phyloP scores from a whole-genome alignment of 495 filamentous ascomycete species.

The Evansstolkia leycettana region DNA sequence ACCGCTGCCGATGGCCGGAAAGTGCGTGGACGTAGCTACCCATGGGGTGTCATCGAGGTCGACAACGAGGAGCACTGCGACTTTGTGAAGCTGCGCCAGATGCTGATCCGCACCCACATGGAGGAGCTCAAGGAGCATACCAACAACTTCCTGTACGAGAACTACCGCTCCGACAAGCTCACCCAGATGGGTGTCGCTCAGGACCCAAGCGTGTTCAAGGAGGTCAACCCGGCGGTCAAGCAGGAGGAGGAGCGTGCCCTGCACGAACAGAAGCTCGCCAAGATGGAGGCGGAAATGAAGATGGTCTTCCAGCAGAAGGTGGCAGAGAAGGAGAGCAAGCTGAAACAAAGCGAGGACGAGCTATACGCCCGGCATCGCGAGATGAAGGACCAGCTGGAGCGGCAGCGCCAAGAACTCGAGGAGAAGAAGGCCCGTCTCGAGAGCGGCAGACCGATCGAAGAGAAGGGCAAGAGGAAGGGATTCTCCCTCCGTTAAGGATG shows the following conservation, averaged over 20 bases:
- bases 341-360: constrained; percentile 98
- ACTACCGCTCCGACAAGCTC: constrained; percentile 98
- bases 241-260: constrained; percentile 96
- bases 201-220: constrained; percentile 98
- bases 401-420: constrained; percentile 85
- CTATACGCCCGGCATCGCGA: constrained; percentile 93
- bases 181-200: constrained; percentile 96
- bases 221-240: constrained; percentile 99
- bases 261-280: constrained; percentile 98
- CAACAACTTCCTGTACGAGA: constrained; percentile 97
- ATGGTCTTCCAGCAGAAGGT: constrained; percentile 99
- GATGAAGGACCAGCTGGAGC: constrained; percentile 98
- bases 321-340: constrained; percentile 96
- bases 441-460: constrained; percentile 87
- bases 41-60: constrained; percentile 97
- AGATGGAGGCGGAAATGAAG: constrained; percentile 99
- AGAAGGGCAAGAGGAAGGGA: constrained; percentile 88
- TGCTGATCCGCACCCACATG: constrained; percentile 99
- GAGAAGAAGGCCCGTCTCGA: constrained; percentile 94
- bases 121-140: constrained; percentile 99
- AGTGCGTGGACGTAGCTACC: constrained; percentile 91
- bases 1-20: constrained; percentile 83
- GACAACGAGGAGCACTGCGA: constrained; percentile 99
- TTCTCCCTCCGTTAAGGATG: constrained; percentile 80
- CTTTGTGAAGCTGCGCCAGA: constrained; percentile 98